Conservation (phyloP, 805 yeast species). For the Cyberlindnera bimundalis region DNA sequence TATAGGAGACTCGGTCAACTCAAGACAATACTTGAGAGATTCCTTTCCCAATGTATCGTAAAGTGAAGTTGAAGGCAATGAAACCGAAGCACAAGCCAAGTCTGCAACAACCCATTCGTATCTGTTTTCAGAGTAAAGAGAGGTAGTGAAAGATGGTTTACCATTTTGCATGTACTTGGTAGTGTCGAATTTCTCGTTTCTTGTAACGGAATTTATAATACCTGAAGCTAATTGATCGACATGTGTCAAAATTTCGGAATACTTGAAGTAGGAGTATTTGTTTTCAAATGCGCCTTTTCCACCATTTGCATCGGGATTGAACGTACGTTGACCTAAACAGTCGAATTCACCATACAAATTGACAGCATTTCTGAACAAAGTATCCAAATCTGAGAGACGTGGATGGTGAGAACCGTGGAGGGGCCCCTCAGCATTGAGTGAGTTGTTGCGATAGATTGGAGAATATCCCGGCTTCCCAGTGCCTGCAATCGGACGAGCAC, state of each 20-base stretch:
- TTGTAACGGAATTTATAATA: slow-evolving; percentile 27
- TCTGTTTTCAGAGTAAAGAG: slow-evolving; percentile 53
- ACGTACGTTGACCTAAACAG: slow-evolving; percentile 36
- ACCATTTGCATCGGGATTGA: slow-evolving; percentile 27
- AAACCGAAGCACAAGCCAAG: slow-evolving; percentile 57
- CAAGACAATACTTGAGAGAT: slow-evolving; percentile 59
- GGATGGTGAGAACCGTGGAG: slow-evolving; percentile 4
- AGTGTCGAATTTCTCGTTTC: not conserved
- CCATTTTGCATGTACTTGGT: slow-evolving; percentile 19
- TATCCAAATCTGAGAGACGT: slow-evolving; percentile 4
- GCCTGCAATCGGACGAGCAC: slow-evolving; percentile 7
- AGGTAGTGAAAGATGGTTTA: slow-evolving; percentile 39
- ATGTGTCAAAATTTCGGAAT: slow-evolving; percentile 35
- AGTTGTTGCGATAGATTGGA: slow-evolving; percentile 9
- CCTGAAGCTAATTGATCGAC: slow-evolving; percentile 48
- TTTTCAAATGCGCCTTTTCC: slow-evolving; percentile 19
- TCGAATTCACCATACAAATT: slow-evolving; percentile 22
- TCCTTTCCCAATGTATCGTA: slow-evolving; percentile 57
- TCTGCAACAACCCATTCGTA: slow-evolving; percentile 68
- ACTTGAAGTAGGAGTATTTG: slow-evolving; percentile 39
- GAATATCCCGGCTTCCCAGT: slow-evolving; percentile 10
- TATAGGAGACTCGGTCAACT: slow-evolving; percentile 57
- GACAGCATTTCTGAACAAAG: slow-evolving; percentile 10
- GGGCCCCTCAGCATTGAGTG: not conserved
- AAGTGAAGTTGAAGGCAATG: slow-evolving; percentile 47